Conservation (phyloP, 2,329 filamentous ascomycete genomes). For the Cordyceps javanica region DNA sequence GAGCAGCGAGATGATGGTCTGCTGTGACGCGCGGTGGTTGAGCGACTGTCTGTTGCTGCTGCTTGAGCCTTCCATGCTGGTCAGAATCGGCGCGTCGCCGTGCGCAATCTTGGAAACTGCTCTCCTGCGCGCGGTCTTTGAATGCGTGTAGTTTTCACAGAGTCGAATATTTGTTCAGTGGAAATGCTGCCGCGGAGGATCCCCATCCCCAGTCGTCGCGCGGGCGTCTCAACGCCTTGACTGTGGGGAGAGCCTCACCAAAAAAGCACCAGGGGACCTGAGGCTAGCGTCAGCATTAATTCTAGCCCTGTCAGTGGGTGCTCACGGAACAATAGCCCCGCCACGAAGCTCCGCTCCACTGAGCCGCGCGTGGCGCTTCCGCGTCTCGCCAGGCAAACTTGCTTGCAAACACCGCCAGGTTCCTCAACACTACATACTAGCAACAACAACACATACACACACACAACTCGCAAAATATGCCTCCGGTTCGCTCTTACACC, state of each 20-base stretch:
- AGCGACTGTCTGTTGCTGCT: constrained; percentile 22
- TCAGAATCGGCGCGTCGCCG: too few species aligned
- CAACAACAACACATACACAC: not conserved
- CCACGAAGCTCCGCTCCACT: not conserved
- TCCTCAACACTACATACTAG: not conserved
- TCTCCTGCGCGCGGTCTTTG: too few species aligned
- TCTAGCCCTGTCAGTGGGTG: not conserved
- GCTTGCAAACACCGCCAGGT: not conserved
- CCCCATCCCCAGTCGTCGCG: not conserved
- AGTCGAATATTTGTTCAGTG: not conserved
- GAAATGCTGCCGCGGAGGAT: not conserved
- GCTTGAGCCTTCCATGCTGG: not conserved
- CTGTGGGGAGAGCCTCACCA: constrained; percentile 4
- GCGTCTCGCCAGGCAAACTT: not conserved
- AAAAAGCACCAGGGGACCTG: not conserved
- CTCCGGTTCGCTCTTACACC: not conserved
- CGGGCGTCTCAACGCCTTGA: not conserved
- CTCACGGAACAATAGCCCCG: not conserved
- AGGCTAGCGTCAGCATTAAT: constrained; percentile 2
- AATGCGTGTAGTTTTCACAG: not conserved
- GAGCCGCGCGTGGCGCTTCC: not conserved
- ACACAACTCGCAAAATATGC: not conserved
- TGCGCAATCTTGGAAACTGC: too few species aligned
- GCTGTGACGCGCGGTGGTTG: constrained; percentile 38
- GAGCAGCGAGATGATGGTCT: constrained; percentile 59